Base-by-base conservation (phyloP, 2,329 filamentous ascomycete species). In the Fusarium sp. region DNA sequence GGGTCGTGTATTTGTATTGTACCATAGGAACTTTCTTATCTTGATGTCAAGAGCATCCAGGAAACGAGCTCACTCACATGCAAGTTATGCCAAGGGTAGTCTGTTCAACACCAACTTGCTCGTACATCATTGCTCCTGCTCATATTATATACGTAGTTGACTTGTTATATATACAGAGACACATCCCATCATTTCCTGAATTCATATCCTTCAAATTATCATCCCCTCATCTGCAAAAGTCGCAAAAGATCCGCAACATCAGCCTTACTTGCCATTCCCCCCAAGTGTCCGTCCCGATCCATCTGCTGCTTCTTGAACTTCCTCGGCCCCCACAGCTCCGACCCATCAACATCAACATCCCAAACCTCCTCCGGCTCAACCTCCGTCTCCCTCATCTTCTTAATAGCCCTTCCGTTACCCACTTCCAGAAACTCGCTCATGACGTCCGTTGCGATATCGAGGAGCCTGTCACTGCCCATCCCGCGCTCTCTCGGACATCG, bases 401-500 rank as follows among this genome's bases (percentile, higher is more conserved):
- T 66, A 12, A 74, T 35, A 18, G 60, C 47, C 19, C 37, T 35
- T 6, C 68, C 59, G 16, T 59, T 47, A n/a, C 43, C 68, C 1
- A 46, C 23, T 11, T 21, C 5, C 30, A 74, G 30, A 9, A 72
- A 67, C 19, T 30, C 50, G 3, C 16, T 12, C 11, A 63, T 18
- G 16, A 59, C 32, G 4, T 53, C 30, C 4, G 46, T 54, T 0
- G 72, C 64, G 6, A 70, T 43, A 9, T 72, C 5, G 6, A 74
- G 40, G 15, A 53, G 19, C 8, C 7, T 32, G 5, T 74, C 60
- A 5, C 18, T 32, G 1, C 67, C 18, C 13, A 49, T 16, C 0
- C 18, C 12, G 7, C 49, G 33, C 40, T 59, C 40, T 59, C 25
- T 38, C 46, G 47, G 1, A 50, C 62, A 19, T 43, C 44, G 9